phyloP scores from a whole-genome alignment of 2,329 filamentous ascomycete genomes.

The Cordyceps javanica region DNA sequence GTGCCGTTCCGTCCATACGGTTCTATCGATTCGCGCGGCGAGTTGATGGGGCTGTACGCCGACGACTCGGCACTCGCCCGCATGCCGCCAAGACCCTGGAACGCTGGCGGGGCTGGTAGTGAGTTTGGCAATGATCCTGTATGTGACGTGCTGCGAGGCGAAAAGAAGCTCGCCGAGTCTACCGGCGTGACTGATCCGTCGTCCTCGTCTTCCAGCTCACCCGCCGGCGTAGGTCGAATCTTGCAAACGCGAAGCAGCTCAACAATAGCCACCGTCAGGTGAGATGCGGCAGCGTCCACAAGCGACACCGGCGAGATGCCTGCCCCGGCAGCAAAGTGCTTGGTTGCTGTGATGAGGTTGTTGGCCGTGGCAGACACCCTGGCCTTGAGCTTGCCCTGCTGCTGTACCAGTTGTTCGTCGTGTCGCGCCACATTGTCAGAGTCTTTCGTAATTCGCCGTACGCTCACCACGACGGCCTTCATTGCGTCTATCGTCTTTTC shows the following conservation, averaged over 20 bases:
- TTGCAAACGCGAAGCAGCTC: conserved; percentile 81
- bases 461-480: conserved; percentile 76
- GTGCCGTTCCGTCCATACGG: conserved; percentile 31
- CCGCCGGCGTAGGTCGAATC: conserved; percentile 67
- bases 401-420: conserved; percentile 48
- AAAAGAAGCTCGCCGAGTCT: conserved; percentile 65
- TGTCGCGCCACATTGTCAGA: conserved; percentile 54
- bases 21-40: conserved; percentile 54
- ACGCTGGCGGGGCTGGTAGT: conserved; percentile 47
- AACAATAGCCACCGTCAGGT: conserved; percentile 78
- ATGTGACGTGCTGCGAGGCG: conserved; percentile 41
- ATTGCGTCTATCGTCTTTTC: conserved; percentile 75
- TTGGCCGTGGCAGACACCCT: conserved; percentile 91
- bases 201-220: conserved; percentile 73
- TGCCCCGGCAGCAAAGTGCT: conserved; percentile 77
- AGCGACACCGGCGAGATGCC: conserved; percentile 91
- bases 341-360: conserved; percentile 88
- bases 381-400: conserved; percentile 66
- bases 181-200: conserved; percentile 60
- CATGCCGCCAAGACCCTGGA: conserved; percentile 50
- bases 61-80: conserved; percentile 63
- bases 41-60: conserved; percentile 67
- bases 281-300: conserved; percentile 86
- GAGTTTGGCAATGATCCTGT: conserved; percentile 29
- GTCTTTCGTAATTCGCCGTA: conserved; percentile 79